Evolutionary conservation across 2,329 filamentous ascomycete genomes (phyloP), one percentile per base, ranked within the genome.

Genomic region (Aspergillus spinulosporus): DNA sequence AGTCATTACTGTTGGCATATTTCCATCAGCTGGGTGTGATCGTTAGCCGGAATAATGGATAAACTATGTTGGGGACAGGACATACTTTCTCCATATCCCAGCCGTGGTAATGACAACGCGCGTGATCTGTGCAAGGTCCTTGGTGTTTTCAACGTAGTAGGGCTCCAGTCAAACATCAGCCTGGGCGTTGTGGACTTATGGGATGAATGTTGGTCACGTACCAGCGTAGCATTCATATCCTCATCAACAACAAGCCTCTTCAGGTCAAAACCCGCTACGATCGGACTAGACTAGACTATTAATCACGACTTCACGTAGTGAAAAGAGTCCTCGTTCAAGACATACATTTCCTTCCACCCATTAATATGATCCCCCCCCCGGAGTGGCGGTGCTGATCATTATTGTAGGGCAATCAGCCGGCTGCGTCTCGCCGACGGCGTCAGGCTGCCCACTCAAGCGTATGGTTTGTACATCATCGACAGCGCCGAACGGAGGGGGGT

Each of bases 101-200:
- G 48, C 36, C 7, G 37, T 50, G 1, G 48, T 50, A 26, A 50
- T 42, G 2, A 50, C 36, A 2, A 42, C 48, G 4, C 48, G 48
- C n/a, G 40, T 50, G 3, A 50, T 32, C n/a, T 39, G 12, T 2
- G 21, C 21, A 2, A 32, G 37, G 5, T 50, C 48, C 31, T 50
- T 50, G 5, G 48, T 40, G n/a, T 42, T 50, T 32, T 50, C 48
- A n/a, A 50, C 14, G 2, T 40, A 50, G 37, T 50, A 50, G 2
- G 48, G 48, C 48, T 50, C 29, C 5, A 42, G n/a, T n/a, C 5
- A 5, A 15, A 29, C 12, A 39, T 49, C n/a, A 46, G 44, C 43
- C 21, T 21, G 21, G 21, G 21, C 21, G 21, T 21, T 21, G 21
- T 21, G 21, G 21, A 21, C 21, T 21, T 21, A 21, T 21, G 21